phyloP scores from a whole-genome alignment of 805 yeast species.

The Wickerhamiella azyma region DNA sequence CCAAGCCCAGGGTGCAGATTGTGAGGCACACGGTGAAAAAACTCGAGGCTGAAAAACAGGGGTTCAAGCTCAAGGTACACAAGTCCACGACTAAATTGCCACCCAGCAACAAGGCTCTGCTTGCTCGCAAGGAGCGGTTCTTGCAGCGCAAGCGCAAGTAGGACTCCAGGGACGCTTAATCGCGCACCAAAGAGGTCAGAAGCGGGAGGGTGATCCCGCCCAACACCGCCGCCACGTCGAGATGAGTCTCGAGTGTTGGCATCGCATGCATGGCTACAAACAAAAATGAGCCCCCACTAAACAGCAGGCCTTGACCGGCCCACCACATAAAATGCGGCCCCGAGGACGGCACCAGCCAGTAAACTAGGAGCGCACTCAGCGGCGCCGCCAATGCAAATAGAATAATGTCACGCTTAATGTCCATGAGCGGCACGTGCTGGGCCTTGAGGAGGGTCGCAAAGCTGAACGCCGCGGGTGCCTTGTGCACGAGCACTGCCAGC shows the following conservation, averaged over 20 bases:
- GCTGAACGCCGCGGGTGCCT: constrained; percentile 64
- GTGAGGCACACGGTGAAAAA: constrained; percentile 8
- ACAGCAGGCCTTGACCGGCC: constrained; percentile 39
- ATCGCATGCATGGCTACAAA: constrained; percentile 55
- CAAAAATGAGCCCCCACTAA: constrained; percentile 61
- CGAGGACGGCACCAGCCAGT: constrained; percentile 23
- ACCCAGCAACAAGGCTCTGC: constrained; percentile 15
- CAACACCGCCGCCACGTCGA: constrained; percentile 6
- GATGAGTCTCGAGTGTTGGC: constrained; percentile 3
- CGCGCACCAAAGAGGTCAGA: constrained; percentile 13
- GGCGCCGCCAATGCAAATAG: constrained; percentile 52
- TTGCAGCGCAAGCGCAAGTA: constrained; percentile 15
- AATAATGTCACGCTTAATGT: constrained; percentile 32
- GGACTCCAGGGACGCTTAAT: background rate
- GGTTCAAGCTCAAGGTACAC: constrained; percentile 20
- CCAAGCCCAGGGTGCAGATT: background rate
- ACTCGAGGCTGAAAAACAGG: constrained; percentile 14
- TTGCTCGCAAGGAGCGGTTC: constrained; percentile 19
- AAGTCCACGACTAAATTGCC: constrained; percentile 18
- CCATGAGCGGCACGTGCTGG: constrained; percentile 26
- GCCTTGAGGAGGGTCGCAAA: constrained; percentile 38
- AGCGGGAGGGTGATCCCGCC: constrained; percentile 15
- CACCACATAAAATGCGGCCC: constrained; percentile 20
- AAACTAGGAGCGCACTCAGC: constrained; percentile 41
- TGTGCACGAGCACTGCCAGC: constrained; percentile 52